Conservation (phyloP, 1,284 basidiomycete species). For the Cerioporus squamosus region DNA sequence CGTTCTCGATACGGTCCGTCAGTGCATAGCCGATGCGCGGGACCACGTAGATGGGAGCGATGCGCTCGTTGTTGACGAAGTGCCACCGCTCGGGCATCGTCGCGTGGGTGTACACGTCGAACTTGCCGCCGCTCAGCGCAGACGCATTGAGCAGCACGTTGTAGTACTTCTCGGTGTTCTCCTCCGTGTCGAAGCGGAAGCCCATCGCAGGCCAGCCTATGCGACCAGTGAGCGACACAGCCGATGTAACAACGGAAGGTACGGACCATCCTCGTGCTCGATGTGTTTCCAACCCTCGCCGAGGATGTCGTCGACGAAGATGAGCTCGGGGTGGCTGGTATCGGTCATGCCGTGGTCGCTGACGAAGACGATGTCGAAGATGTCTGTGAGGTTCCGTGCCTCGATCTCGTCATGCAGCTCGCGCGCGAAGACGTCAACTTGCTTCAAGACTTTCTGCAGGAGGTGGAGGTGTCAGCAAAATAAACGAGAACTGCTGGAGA, state of each 20-base stretch:
- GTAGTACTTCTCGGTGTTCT: slow-evolving; percentile 62
- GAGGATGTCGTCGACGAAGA: slow-evolving; percentile 87
- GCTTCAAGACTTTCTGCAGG: slow-evolving; percentile 61
- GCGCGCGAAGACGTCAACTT: slow-evolving; percentile 79
- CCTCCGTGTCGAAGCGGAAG: slow-evolving; percentile 67
- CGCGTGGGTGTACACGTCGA: slow-evolving; percentile 78
- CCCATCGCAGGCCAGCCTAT: slow-evolving; percentile 86
- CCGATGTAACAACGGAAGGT: background rate
- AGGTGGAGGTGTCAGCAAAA: background rate
- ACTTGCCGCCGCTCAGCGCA: slow-evolving; percentile 58
- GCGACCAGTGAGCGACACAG: background rate
- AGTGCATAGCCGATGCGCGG: slow-evolving; percentile 79
- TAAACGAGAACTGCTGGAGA: background rate
- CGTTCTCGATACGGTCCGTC: slow-evolving; percentile 64
- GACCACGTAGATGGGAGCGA: slow-evolving; percentile 87
- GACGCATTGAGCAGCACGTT: slow-evolving; percentile 57
- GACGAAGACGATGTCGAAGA: slow-evolving; percentile 90
- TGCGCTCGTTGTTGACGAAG: slow-evolving; percentile 71
- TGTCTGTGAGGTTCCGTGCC: slow-evolving; percentile 76
- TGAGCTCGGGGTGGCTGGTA: slow-evolving; percentile 74
- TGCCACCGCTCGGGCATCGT: slow-evolving; percentile 86
- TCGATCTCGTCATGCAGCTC: slow-evolving; percentile 66
- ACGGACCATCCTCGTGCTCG: slow-evolving; percentile 72
- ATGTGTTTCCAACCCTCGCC: slow-evolving; percentile 69
- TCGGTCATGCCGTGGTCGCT: slow-evolving; percentile 95